Conservation (phyloP, 2,329 filamentous ascomycete species). For the Mycosphaerella sp. region DNA sequence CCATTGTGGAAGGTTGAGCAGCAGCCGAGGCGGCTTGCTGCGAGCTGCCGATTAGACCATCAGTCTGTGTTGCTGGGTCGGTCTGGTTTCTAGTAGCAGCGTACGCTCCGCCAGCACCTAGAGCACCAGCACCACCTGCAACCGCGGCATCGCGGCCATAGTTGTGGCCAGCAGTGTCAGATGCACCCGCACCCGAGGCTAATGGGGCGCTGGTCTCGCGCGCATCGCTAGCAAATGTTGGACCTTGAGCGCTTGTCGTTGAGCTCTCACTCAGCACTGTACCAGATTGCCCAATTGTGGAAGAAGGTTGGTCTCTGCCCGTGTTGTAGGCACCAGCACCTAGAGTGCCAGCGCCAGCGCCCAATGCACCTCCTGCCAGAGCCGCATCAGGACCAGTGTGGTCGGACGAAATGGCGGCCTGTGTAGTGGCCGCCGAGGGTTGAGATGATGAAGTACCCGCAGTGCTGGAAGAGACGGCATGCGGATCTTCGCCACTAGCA, state of each 20-base stretch:
- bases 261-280: not conserved
- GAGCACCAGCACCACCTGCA: conserved; percentile 22
- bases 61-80: no score
- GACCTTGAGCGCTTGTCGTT: not conserved
- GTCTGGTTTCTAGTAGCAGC: not conserved
- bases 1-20: not conserved
- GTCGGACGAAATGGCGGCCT: not conserved
- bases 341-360: conserved; percentile 21
- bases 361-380: conserved; percentile 28
- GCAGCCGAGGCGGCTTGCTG: no score
- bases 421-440: not conserved
- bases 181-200: not conserved
- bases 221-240: not conserved
- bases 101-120: conserved; percentile 1
- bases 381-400: conserved; percentile 34
- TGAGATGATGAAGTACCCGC: not conserved
- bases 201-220: not conserved
- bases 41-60: no score
- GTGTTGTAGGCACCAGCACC: conserved; percentile 2
- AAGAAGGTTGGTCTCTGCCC: not conserved
- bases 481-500: conserved; percentile 15
- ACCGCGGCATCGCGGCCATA: conserved; percentile 21
- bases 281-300: not conserved
- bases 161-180: not conserved
- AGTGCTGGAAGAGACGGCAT: not conserved